phyloP scores from a whole-genome alignment of 768 basidiomycete genomes.

The Mycena indigotica region DNA sequence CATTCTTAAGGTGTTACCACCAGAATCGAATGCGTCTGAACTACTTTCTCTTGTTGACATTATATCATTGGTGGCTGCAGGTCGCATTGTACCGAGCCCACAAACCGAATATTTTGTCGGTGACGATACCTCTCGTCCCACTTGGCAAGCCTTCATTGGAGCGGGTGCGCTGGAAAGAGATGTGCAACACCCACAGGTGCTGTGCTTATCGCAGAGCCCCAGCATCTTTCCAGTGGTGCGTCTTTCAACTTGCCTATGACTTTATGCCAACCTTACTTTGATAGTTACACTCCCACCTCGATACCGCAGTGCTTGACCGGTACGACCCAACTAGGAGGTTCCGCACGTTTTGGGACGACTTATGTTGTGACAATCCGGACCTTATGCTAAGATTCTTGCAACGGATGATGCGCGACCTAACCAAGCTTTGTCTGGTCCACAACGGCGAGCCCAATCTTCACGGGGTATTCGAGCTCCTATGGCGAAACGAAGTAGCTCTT shows the following conservation, averaged over 20 bases:
- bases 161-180: not conserved
- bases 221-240: not conserved
- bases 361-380: not conserved
- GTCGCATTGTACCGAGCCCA: not conserved
- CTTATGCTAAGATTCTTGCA: not conserved
- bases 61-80: not conserved
- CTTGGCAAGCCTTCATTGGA: not conserved
- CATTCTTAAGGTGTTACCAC: no score
- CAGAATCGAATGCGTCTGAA: no score
- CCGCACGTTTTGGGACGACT: not conserved
- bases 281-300: not conserved
- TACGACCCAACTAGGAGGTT: not conserved
- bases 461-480: not conserved
- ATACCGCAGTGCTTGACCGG: not conserved
- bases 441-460: not conserved
- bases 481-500: no score
- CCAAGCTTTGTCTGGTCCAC: not conserved
- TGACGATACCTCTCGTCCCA: not conserved
- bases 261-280: not conserved
- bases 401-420: not conserved
- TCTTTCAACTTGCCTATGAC: not conserved
- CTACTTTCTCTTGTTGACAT: no score
- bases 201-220: not conserved
- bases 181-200: not conserved
- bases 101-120: not conserved